Percentiles rank a stretch among this genome's conserved stretches.
Conservation (phyloP, 2,329 filamentous ascomycete species). For the Drechslerella dactyloides region DNA sequence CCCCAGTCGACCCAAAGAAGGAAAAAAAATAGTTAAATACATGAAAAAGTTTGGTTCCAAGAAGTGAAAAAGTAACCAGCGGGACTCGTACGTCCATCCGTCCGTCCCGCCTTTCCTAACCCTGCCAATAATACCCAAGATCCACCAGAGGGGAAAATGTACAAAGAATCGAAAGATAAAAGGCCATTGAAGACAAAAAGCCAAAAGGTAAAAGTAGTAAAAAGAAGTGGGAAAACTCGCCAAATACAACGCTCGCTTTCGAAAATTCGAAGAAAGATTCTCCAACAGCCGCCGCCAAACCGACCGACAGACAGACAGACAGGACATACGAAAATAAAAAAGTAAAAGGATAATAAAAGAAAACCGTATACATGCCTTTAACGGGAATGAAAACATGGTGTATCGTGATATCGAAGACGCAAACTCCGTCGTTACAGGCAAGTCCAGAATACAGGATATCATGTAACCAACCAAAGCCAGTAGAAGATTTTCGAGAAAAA, state of each 20-base stretch:
- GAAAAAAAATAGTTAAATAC: constrained; percentile 36
- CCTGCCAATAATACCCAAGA: too few relatives aligned
- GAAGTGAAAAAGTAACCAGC: constrained; percentile 1
- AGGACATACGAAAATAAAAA: too few relatives aligned
- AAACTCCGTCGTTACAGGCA: constrained; percentile 48
- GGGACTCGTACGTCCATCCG: constrained; percentile 2
- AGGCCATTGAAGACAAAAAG: too few relatives aligned
- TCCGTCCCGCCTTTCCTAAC: too few relatives aligned
- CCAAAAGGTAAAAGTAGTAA: constrained; percentile 17
- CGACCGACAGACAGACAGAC: too few relatives aligned
- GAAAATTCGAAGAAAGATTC: constrained; percentile 15
- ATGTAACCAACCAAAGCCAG: constrained; percentile 1
- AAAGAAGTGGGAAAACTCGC: constrained; percentile 15
- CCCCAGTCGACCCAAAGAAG: too few relatives aligned
- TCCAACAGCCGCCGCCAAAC: constrained; percentile 13
- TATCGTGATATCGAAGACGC: constrained; percentile 19
- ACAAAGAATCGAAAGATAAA: constrained; percentile 30
- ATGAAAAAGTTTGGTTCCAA: constrained; percentile 19
- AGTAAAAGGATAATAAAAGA: constrained; percentile 5
- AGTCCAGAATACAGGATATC: constrained; percentile 50
- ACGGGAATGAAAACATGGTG: constrained; percentile 14
- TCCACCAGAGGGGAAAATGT: constrained; percentile 9
- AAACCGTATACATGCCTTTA: constrained; percentile 35
- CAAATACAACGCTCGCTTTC: constrained; percentile 22
- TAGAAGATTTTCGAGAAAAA: constrained; percentile 13